These are phyloP conservation scores for Candida stauntonica DNA, from an alignment of 805 yeast genomes.

Conservation along the genomic window DNA sequence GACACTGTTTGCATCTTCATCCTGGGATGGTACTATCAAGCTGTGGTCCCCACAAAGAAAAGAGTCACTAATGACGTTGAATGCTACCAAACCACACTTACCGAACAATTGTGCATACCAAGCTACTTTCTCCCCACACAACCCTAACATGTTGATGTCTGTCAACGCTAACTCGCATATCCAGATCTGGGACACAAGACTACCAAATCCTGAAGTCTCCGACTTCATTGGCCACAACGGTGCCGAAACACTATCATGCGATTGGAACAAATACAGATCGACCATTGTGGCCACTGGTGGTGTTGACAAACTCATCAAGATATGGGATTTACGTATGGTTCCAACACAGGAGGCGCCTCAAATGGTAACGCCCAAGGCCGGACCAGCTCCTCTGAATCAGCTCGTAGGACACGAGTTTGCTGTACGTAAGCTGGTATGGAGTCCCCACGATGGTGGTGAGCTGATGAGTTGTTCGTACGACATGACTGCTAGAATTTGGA, in stretches of 20 bases:
- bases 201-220: constrained; percentile 51
- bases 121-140: constrained; percentile 81
- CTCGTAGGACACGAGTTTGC: constrained; percentile 87
- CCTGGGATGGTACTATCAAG: constrained; percentile 92
- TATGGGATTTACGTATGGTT: constrained; percentile 86
- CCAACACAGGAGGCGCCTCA: constrained; percentile 32
- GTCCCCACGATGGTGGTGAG: constrained; percentile 75
- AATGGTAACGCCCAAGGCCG: constrained; percentile 36
- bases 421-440: constrained; percentile 77
- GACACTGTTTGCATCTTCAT: constrained; percentile 63
- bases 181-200: constrained; percentile 79
- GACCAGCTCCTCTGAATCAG: constrained; percentile 71
- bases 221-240: constrained; percentile 75
- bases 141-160: constrained; percentile 61
- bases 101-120: constrained; percentile 65
- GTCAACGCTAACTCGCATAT: constrained; percentile 72
- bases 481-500: constrained; percentile 89
- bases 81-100: constrained; percentile 29
- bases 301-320: constrained; percentile 77
- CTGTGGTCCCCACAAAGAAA: constrained; percentile 66
- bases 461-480: constrained; percentile 81
- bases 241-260: constrained; percentile 73
- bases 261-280: constrained; percentile 87
- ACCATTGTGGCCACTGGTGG: constrained; percentile 83
- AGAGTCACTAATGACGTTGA: constrained; percentile 53